Percentiles rank a stretch among this genome's conserved stretches.
Conservation (phyloP, 805 yeast species). For the Saccharomycopsis guyanensis region DNA sequence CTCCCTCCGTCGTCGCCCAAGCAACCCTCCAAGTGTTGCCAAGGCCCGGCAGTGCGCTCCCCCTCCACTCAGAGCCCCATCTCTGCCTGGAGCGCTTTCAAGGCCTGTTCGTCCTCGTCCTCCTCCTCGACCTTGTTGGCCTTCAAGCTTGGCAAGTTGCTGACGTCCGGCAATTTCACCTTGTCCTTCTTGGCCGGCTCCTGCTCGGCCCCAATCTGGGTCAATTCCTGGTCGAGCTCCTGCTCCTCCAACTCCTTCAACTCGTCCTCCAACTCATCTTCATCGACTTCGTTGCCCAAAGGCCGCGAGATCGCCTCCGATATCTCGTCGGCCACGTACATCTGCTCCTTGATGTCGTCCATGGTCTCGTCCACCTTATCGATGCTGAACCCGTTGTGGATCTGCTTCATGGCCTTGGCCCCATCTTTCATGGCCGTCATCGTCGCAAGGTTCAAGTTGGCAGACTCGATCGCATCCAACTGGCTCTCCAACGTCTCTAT, state of each 20-base stretch:
- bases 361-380: conserved; percentile 96
- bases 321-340: conserved; percentile 89
- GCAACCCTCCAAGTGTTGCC: too few relatives aligned
- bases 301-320: conserved; percentile 95
- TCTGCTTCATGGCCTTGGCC: conserved; percentile 91
- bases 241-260: conserved; percentile 83
- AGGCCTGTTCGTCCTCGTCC: conserved; percentile 79
- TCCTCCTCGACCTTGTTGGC: conserved; percentile 32
- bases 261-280: conserved; percentile 93
- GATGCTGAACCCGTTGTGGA: conserved; percentile 89
- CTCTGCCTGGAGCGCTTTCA: conserved; percentile 74
- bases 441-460: conserved; percentile 93
- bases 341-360: conserved; percentile 98
- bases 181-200: conserved; percentile 14
- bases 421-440: conserved; percentile 99
- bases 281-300: conserved; percentile 73
- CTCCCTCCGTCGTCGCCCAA: too few relatives aligned
- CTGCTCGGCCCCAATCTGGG: conserved; percentile 10
- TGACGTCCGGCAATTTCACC: conserved; percentile 39
- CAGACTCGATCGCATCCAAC: conserved; percentile 83
- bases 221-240: conserved; percentile 52
- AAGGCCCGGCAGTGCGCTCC: too few relatives aligned
- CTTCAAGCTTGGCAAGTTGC: conserved; percentile 28
- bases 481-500: conserved; percentile 87
- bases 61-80: conserved; percentile 86